Percentiles rank a stretch among this genome's conserved stretches.
These are phyloP conservation scores for Xylaria polymorpha DNA, from an alignment of 2,329 filamentous ascomycete genomes.

Conservation along the genomic window DNA sequence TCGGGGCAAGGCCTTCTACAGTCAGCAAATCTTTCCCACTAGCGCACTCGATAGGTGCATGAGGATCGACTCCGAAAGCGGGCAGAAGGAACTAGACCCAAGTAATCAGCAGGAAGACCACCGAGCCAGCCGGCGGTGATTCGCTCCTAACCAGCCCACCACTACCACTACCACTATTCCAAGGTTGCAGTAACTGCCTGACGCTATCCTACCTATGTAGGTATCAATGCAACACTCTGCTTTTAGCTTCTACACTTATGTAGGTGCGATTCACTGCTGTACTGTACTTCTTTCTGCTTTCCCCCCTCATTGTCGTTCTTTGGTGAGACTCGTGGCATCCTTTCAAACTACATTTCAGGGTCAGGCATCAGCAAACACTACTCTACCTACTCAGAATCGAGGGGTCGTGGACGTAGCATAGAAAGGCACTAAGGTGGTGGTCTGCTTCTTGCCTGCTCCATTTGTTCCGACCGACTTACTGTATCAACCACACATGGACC, in stretches of 20 bases:
- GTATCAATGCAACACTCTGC: not conserved
- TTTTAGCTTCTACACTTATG: not conserved
- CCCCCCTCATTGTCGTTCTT: constrained; percentile 10
- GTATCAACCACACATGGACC: constrained; percentile 29
- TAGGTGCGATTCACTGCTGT: not conserved
- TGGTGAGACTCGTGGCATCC: constrained; percentile 1
- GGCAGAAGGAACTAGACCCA: constrained; percentile 20
- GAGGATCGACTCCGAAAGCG: constrained; percentile 37
- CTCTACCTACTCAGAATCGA: not conserved
- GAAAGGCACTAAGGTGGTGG: constrained; percentile 22
- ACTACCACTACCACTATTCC: not conserved
- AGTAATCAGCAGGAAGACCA: constrained; percentile 9
- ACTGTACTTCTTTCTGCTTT: not conserved
- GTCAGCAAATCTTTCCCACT: constrained; percentile 38
- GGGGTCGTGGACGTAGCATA: not conserved
- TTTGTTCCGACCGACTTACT: constrained; percentile 35
- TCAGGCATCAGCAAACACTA: constrained; percentile 13
- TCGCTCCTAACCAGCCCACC: constrained; percentile 5
- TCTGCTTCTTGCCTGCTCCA: constrained; percentile 22
- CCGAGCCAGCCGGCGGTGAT: constrained; percentile 17
- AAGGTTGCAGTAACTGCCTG: not conserved
- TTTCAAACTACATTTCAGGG: not conserved
- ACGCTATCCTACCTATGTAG: not conserved
- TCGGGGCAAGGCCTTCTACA: constrained; percentile 23
- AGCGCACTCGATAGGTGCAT: constrained; percentile 32